Evolutionary conservation across 1,139 yeast genomes (phyloP), one percentile per base, ranked within the genome.

Genomic region (Magnusiomyces magnusii): DNA sequence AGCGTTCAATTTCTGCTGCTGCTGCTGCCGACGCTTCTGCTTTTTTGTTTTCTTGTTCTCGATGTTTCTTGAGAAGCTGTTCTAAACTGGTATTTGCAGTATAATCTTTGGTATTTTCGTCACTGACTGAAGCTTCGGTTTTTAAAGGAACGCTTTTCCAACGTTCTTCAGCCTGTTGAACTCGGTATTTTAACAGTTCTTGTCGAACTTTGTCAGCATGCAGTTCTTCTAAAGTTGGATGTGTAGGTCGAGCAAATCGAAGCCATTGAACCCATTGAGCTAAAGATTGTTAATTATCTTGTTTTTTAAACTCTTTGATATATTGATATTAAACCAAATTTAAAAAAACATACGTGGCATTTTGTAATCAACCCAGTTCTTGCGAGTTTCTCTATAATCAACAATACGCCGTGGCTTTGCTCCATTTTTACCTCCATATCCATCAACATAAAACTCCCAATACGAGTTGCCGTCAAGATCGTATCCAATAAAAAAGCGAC

Each of bases 251-350:
- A 0, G 89, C 83, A 65, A 82, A 76, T 56, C 95, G 72, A 27
- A 89, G 76, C 96, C 96, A 88, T 68, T 86, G 92, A 51, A 82
- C 74, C 95, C 96, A 88, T 67, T 84, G 92, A 0, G 93, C 85
- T 19, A 23, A 39, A 39, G 19, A 7, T 47, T 19, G 36, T 31
- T n/a, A 19, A 10, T 42, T n/a, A 9, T 42, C 19, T 42, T 9
- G 17, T 17, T 17, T 9, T 13, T 31, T 9, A 7, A 31, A 9
- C 13, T 31, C 36, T 9, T 31, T 31, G 36, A n/a, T n/a, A n/a
- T n/a, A n/a, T n/a, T n/a, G n/a, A n/a, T n/a, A n/a, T n/a, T n/a
- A n/a, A n/a, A n/a, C n/a, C n/a, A n/a, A n/a, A n/a, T n/a, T n/a
- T n/a, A n/a, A n/a, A n/a, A n/a, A n/a, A 28, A 60, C 68, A 42